phyloP scores from a whole-genome alignment of 805 yeast genomes.

The Candida endomychidarum region DNA sequence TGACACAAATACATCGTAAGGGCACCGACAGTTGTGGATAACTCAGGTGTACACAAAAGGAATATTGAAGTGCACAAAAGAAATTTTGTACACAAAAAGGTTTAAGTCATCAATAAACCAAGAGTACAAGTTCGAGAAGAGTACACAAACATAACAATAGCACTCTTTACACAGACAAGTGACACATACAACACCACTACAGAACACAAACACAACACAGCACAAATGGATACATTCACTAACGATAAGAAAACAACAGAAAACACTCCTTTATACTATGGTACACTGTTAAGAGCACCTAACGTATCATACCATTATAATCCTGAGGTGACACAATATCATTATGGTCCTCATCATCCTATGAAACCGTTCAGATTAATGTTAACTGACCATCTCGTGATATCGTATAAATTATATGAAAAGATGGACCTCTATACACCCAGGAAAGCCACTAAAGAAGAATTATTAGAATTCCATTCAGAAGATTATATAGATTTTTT shows the following conservation, averaged over 20 bases:
- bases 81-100: neutral
- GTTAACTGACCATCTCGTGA: conserved; percentile 90
- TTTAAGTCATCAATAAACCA: neutral
- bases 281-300: conserved; percentile 32
- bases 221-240: conserved; percentile 24
- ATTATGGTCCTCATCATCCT: conserved; percentile 94
- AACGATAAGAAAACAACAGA: conserved; percentile 33
- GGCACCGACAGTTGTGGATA: too few species aligned
- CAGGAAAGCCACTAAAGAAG: conserved; percentile 76
- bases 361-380: conserved; percentile 95
- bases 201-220: neutral
- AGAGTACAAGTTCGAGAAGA: neutral
- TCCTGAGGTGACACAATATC: conserved; percentile 75
- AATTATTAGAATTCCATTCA: conserved; percentile 78
- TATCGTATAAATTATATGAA: conserved; percentile 80
- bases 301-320: conserved; percentile 87
- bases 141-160: neutral
- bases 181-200: neutral
- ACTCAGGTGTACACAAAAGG: neutral
- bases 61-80: too few species aligned
- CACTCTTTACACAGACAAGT: too few species aligned
- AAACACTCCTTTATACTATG: conserved; percentile 33
- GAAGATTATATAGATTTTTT: conserved; percentile 83
- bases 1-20: too few species aligned
- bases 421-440: conserved; percentile 89